phyloP scores from a whole-genome alignment of 176 grass and related monocot genomes.

The Saccharum spontaneum region DNA sequence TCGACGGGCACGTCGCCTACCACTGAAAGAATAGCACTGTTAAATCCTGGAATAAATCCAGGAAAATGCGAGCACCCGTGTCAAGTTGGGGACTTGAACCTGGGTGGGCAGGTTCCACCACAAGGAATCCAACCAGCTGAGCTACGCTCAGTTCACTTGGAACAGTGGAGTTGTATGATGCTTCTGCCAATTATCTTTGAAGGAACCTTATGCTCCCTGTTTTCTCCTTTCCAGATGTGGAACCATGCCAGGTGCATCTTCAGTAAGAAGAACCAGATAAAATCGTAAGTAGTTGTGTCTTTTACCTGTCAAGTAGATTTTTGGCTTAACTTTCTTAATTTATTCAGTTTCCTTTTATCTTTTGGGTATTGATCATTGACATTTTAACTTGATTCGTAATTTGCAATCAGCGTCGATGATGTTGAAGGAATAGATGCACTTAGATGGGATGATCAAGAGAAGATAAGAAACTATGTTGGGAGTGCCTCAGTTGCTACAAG shows the following conservation, averaged over 20 bases:
- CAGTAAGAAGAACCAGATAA: constrained; percentile 91
- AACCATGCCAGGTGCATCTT: constrained; percentile 89
- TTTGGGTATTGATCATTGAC: neutral
- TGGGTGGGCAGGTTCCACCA: too few species aligned
- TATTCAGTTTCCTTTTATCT: neutral
- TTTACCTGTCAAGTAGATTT: neutral
- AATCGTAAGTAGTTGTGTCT: constrained; percentile 53
- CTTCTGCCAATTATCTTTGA: constrained; percentile 16
- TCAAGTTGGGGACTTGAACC: too few species aligned
- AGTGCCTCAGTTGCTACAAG: constrained; percentile 38
- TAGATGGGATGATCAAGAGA: constrained; percentile 95
- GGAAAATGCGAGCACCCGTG: too few species aligned
- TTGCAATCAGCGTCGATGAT: constrained; percentile 68
- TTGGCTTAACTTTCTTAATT: neutral
- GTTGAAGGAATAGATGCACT: constrained; percentile 87
- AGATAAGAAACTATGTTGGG: constrained; percentile 74
- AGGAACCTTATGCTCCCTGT: neutral
- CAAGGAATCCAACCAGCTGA: too few species aligned
- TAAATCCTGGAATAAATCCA: too few species aligned
- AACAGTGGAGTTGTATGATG: neutral
- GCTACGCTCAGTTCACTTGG: too few species aligned
- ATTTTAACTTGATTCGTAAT: constrained; percentile 3
- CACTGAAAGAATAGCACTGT: too few species aligned
- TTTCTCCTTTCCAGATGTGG: constrained; percentile 74
- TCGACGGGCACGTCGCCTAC: too few species aligned